Evolutionary conservation across 768 basidiomycete species (phyloP).

Genomic region (Saitozyma podzolica): DNA sequence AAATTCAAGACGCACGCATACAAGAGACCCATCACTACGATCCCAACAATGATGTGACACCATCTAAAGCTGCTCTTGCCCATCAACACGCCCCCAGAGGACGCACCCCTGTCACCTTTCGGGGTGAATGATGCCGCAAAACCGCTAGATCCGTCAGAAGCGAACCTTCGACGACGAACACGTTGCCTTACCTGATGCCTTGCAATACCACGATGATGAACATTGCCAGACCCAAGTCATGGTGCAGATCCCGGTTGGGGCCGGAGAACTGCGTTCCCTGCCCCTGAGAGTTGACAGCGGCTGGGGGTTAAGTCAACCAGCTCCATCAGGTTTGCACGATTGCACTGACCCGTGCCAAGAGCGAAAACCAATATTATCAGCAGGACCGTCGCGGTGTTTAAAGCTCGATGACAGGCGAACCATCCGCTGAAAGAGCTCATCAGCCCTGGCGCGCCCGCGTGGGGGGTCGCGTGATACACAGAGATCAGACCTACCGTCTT

Average conservation of each 20-base stretch:
- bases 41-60: not conserved
- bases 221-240: not conserved
- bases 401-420: not conserved
- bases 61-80: too few species aligned
- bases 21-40: not conserved
- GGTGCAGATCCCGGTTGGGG: not conserved
- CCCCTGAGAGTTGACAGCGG: not conserved
- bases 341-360: not conserved
- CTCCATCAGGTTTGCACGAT: not conserved
- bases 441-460: too few species aligned
- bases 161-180: not conserved
- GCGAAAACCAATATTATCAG: not conserved
- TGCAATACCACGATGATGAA: not conserved
- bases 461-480: too few species aligned
- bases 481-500: not conserved
- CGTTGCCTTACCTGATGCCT: not conserved
- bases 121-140: not conserved
- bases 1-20: not conserved
- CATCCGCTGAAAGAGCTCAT: not conserved
- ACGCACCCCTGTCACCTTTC: not conserved
- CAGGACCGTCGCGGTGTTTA: not conserved
- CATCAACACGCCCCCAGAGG: not conserved
- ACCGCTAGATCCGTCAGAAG: not conserved
- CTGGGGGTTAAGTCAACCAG: not conserved
- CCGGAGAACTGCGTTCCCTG: not conserved